Evolutionary conservation across 1,284 basidiomycete species (phyloP), one percentile per base, ranked within the genome.

Genomic region (Cutaneotrichosporon sp.): DNA sequence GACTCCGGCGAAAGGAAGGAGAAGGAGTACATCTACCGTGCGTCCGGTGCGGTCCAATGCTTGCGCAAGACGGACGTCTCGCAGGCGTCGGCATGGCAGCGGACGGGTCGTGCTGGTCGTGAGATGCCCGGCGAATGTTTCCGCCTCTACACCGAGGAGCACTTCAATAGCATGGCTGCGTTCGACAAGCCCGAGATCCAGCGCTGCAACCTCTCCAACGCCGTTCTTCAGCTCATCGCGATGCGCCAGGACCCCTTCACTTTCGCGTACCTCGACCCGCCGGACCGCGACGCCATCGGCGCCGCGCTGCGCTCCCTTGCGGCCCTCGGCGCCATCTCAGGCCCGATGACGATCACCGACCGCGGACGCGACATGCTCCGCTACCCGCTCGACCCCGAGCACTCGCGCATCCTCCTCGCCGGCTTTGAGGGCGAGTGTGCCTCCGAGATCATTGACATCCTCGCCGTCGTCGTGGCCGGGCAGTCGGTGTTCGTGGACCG

Each of bases 1-100:
- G 95, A 99, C 78, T 89, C 91, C 0, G 94, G 94, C 0, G 89
- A 95, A 78, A 92, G 90, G 72, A 99, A 99, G 79, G 94, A 98
- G 79, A 97, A 97, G 79, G 85, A 89, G 60, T 95, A 90, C 77
- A 76, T 92, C 46, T 85, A 87, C 46, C 82, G 87, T 38, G 66
- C 88, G 3, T 86, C 86, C 65, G 89, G 90, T 85, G 92, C 91
- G 1, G 90, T 98, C 69, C 92, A 95, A 78, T 89, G 90, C n/a
- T 82, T 97, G 14, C 74, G 91, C 50, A 89, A 89, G n/a, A 85
- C 86, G 73, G 86, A 89, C 52, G 90, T 97, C 66, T 91, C 90
- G 20, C 88, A 92, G 77, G 92, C 92, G 0, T 90, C 92, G 31
- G 90, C 92, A 11, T 87, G 88, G 84, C 82, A 85, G 73, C 82